phyloP scores from a whole-genome alignment of 208 protist species.

The Acanthamoeba sp. region DNA sequence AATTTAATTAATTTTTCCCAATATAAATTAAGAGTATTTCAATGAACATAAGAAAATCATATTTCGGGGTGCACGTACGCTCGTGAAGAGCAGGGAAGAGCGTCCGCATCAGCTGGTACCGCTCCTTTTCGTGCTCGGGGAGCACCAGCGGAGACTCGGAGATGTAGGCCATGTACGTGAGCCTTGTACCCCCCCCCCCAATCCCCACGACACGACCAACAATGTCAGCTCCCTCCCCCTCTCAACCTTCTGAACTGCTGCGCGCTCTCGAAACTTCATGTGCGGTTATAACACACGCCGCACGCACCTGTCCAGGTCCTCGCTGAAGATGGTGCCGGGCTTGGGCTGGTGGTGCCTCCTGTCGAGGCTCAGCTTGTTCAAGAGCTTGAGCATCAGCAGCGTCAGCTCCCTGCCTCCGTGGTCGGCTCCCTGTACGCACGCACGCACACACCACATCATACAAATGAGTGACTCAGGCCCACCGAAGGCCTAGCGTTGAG shows the following conservation, averaged over 20 bases:
- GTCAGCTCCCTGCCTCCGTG: constrained; percentile 62
- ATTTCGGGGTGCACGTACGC: not conserved
- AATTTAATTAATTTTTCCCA: too few species aligned
- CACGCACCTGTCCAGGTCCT: constrained; percentile 44
- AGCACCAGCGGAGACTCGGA: constrained; percentile 60
- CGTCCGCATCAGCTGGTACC: constrained; percentile 2
- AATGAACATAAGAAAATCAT: too few species aligned
- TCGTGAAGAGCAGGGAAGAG: constrained; percentile 13
- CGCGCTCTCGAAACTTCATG: too few species aligned
- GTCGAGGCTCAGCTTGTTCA: constrained; percentile 48
- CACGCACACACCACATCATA: too few species aligned
- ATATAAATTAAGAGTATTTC: too few species aligned
- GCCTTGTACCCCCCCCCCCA: not conserved
- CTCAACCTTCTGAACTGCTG: not conserved
- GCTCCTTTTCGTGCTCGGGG: constrained; percentile 40
- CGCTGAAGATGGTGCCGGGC: constrained; percentile 16
- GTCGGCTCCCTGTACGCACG: not conserved
- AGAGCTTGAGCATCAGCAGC: constrained; percentile 34
- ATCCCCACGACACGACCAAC: too few species aligned
- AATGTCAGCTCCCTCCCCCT: too few species aligned
- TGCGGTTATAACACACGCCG: too few species aligned
- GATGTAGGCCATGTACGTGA: constrained; percentile 65
- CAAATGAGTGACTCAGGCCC: not conserved
- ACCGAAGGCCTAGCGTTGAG: not conserved
- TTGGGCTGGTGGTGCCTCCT: not conserved